Evolutionary conservation across 75 land plant species (phyloP), one percentile per base, ranked within the genome.

Genomic region (Adiantum capillusveneris): DNA sequence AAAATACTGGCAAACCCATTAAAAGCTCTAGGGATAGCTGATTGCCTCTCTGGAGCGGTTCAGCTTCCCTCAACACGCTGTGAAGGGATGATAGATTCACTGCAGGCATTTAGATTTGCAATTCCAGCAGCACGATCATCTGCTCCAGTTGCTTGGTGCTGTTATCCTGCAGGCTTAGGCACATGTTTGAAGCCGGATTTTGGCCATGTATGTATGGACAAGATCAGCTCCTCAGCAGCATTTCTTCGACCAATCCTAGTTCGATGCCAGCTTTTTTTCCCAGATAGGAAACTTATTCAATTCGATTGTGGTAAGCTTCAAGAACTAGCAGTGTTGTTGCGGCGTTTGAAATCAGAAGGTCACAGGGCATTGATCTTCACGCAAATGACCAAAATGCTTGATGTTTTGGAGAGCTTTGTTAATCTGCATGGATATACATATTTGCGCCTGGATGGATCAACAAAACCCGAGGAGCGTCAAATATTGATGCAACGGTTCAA

Each of bases 351-450:
- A 55, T 82, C 86, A 56, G 92, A 90, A 60, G 99, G 99, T 56
- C 99, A 95, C 49, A 72, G 99, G 55, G 99, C 99, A 52, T 63
- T 95, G 31, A 95, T 95, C 28, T 95, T 95, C 66, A 95, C 99
- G 1, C 99, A 95, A 63, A 95, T 95, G 99, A 95, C 99, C 31
- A 95, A 82, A 62, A 95, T 95, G 99, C 84, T 95, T 65, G 99
- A 95, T 63, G 73, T 95, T 12, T 69, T 95, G 67, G 98, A 94
- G 65, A 87, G 85, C 18, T 95, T 95, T 64, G 93, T 95, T 18
- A 95, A 84, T 58, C 71, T 95, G 59, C 93, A 95, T 79, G 99
- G 99, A 1, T 95, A 95, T 56, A 95, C 92, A 17, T 95, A 95
- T 62, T 85, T 95, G 86, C 86, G 99, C 24, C 74, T 95, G 9